These are phyloP conservation scores for Oryza nivara DNA, from an alignment of 176 grass and related monocot genomes.

Conservation along the genomic window DNA sequence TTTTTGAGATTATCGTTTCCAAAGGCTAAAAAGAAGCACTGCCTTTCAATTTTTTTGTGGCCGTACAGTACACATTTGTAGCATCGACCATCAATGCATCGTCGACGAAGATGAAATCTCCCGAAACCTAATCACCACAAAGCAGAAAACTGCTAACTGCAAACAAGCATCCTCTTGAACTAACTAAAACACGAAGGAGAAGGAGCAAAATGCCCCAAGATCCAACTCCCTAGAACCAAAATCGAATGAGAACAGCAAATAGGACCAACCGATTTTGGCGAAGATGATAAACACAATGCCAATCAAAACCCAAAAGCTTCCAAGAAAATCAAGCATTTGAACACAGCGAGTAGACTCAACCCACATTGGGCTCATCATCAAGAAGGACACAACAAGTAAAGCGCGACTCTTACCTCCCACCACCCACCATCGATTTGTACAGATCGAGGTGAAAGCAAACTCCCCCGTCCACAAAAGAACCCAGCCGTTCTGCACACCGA, in stretches of 20 bases:
- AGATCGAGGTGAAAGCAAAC: not conserved
- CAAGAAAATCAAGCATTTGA: not conserved
- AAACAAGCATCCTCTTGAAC: not conserved
- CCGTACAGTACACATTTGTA: not conserved
- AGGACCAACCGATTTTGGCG: not conserved
- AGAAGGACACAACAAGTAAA: not conserved
- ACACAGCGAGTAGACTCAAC: not conserved
- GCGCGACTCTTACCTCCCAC: slow-evolving; percentile 34
- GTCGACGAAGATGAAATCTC: not conserved
- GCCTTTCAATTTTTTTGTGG: not conserved
- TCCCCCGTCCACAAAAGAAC: not conserved
- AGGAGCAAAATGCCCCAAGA: not conserved
- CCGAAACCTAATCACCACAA: not conserved
- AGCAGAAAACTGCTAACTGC: not conserved
- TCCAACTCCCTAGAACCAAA: not conserved
- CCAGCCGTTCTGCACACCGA: not conserved
- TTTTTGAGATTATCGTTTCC: not conserved
- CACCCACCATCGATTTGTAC: not conserved
- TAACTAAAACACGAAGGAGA: not conserved
- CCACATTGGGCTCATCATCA: not conserved
- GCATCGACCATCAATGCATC: not conserved
- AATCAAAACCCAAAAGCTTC: not conserved
- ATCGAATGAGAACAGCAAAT: not conserved
- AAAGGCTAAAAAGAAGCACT: not conserved
- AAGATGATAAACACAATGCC: not conserved